Percentiles rank a stretch among this genome's conserved stretches.
phyloP scores from a whole-genome alignment of 164 flowering plant species.

The Dillenia turbinata region DNA sequence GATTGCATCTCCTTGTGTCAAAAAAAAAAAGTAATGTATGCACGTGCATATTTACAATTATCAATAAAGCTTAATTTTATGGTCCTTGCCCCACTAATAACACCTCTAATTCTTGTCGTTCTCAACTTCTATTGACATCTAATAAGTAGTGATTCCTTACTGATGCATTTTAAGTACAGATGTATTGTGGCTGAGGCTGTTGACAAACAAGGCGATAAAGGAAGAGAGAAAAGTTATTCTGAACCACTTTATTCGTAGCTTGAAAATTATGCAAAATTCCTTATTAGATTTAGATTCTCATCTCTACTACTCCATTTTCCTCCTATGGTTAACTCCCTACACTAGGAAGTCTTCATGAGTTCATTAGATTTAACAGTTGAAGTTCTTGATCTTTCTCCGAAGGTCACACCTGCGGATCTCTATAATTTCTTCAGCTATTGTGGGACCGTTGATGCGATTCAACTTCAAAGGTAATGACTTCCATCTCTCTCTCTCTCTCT shows the following conservation, averaged over 20 bases:
- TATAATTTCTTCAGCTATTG: conserved; percentile 28
- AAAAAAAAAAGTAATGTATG: no score
- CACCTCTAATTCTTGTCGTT: no score
- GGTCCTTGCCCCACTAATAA: no score
- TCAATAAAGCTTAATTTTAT: no score
- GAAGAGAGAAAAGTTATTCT: neutral
- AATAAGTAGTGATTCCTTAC: no score
- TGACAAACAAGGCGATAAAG: no score
- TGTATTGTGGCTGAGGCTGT: no score
- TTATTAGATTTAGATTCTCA: conserved; percentile 10
- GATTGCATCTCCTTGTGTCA: no score
- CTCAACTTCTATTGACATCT: no score
- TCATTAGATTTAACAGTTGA: conserved; percentile 17
- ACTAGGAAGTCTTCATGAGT: conserved; percentile 9
- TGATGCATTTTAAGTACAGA: no score
- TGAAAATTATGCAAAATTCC: conserved; percentile 6
- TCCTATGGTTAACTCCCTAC: neutral
- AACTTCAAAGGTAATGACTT: conserved; percentile 15
- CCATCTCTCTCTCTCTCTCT: neutral
- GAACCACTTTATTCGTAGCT: conserved; percentile 10
- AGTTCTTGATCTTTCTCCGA: conserved; percentile 29
- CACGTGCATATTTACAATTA: no score
- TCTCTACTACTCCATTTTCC: neutral
- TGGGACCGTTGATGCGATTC: conserved; percentile 16
- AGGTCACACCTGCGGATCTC: conserved; percentile 22